Conservation (phyloP, 1,139 yeast species). For the Yamadazyma taylorii region DNA sequence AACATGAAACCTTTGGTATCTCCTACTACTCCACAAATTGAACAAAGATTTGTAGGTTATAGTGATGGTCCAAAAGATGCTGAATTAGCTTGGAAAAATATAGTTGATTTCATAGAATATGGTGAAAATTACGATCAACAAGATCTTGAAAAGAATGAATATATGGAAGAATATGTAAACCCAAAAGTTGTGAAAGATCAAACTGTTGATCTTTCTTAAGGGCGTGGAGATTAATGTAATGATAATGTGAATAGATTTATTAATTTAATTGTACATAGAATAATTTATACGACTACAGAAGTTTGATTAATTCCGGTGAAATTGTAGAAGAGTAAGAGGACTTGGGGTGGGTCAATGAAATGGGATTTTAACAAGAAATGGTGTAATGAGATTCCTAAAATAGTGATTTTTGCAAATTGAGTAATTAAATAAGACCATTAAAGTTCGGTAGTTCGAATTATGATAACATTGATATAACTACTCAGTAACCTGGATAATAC, state of each 20-base stretch:
- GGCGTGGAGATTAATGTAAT: conserved; percentile 4
- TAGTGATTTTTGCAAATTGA: no score
- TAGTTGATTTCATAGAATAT: conserved; percentile 71
- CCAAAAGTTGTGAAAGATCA: conserved; percentile 12
- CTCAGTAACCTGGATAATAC: no score
- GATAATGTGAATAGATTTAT: conserved; percentile 4
- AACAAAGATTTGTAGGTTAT: conserved; percentile 70
- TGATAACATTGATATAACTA: no score
- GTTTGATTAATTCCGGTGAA: no score
- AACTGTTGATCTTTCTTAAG: not conserved
- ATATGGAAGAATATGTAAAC: conserved; percentile 47
- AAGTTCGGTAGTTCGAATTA: no score
- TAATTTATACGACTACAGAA: not conserved
- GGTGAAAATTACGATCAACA: conserved; percentile 54
- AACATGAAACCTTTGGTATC: conserved; percentile 72
- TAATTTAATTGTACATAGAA: not conserved
- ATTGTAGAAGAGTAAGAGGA: no score
- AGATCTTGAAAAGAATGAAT: conserved; percentile 39
- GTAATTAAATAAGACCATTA: no score
- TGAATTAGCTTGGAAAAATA: conserved; percentile 67
- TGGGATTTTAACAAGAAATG: no score
- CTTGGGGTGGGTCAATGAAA: no score
- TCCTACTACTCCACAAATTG: conserved; percentile 66
- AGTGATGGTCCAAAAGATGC: conserved; percentile 73
- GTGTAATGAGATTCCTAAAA: no score